Evolutionary conservation across 2,329 filamentous ascomycete species (phyloP), one percentile per base, ranked within the genome.

Genomic region (Phaeosphaeria sp.): DNA sequence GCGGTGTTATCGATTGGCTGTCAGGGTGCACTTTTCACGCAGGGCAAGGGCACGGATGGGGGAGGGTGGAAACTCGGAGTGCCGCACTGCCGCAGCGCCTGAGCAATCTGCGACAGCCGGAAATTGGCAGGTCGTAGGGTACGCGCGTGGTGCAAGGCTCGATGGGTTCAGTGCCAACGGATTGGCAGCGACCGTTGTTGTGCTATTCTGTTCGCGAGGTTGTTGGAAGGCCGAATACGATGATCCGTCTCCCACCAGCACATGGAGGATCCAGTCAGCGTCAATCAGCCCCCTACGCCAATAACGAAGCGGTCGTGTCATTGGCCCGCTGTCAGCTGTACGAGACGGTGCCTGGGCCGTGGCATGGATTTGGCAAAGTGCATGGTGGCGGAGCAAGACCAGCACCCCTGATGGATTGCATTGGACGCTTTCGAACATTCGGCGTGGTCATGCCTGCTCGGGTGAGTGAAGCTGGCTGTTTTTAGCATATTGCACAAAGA

Each of bases 321-420:
- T 64, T 64, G 58, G 63, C 25, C 50, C 42, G 25, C 20, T n/a
- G 50, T 15, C 33, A 22, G 22, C 23, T 17, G 6, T 33, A 50
- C 54, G 63, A 63, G 53, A 62, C 62, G 62, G 63, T 62, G 56
- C 62, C 30, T 65, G 59, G 59, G 56, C 63, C 13, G 48, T 25
- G 50, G 3, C 39, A 36, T 46, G 53, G 50, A 30, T 46, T 22
- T 6, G 57, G 55, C 58, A 56, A 56, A 54, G 59, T 33, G 48
- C 60, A 68, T 53, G 65, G 67, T 68, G 67, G 67, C 67, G 67
- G 61, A 70, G 67, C n/a, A n/a, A n/a, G n/a, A n/a, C n/a, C n/a
- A n/a, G n/a, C n/a, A n/a, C n/a, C n/a, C n/a, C n/a, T n/a, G n/a
- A n/a, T n/a, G n/a, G n/a, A n/a, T n/a, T n/a, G n/a, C n/a, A n/a